A percentile compares a stretch with the other conserved stretches of the same genome.
These are phyloP conservation scores for Ogataea angusta DNA, from an alignment of 805 yeast genomes.

Conservation along the genomic window DNA sequence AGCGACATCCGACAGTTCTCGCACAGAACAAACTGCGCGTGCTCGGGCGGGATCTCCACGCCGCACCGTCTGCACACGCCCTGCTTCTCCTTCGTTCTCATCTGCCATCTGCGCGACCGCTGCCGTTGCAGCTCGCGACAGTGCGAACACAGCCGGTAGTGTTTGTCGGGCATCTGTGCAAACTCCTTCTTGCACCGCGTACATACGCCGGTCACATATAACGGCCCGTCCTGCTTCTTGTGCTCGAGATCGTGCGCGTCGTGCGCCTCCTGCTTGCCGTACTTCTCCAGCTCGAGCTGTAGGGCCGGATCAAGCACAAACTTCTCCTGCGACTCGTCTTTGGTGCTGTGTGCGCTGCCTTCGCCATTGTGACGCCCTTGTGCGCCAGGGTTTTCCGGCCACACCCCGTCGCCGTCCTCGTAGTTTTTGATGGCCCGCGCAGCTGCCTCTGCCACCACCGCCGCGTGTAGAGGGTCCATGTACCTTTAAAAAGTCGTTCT, in stretches of 20 bases:
- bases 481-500: constrained; percentile 9
- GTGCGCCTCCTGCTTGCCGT: constrained; percentile 3
- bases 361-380: constrained; percentile 3
- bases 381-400: constrained; percentile 8
- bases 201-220: constrained; percentile 33
- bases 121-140: constrained; percentile 64
- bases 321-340: constrained; percentile 15
- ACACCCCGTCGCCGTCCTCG: constrained; percentile 9
- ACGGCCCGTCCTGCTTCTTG: not conserved
- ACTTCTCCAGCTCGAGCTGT: constrained; percentile 23
- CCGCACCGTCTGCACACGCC: constrained; percentile 71
- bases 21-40: constrained; percentile 54
- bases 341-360: not conserved
- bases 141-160: constrained; percentile 57
- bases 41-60: constrained; percentile 46
- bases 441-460: constrained; percentile 18
- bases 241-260: not conserved
- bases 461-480: constrained; percentile 22
- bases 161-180: constrained; percentile 43
- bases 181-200: constrained; percentile 61
- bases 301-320: constrained; percentile 26
- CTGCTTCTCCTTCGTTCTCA: constrained; percentile 52
- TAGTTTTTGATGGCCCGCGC: constrained; percentile 22
- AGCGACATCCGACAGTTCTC: constrained; percentile 55
- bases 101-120: constrained; percentile 63